A percentile compares a stretch with the other conserved stretches of the same genome.
Conservation (phyloP, 1,284 basidiomycete genomes). For the Vanrija sp. region DNA sequence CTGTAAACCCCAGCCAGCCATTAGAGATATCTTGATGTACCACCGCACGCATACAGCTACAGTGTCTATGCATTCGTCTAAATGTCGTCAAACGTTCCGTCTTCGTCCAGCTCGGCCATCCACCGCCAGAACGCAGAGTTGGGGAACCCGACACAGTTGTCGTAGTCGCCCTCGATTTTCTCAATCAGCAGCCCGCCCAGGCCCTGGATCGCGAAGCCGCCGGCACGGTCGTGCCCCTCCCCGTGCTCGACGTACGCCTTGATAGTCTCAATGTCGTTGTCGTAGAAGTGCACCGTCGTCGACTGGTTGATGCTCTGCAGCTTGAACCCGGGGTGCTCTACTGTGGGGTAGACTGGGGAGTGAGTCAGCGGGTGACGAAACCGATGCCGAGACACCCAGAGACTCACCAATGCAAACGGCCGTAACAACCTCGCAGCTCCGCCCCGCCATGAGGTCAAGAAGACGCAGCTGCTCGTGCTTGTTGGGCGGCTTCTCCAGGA, state of each 20-base stretch:
- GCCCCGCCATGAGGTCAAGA: conserved; percentile 67
- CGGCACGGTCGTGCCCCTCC: conserved; percentile 86
- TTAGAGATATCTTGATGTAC: too few relatives aligned
- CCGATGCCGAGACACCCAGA: too few relatives aligned
- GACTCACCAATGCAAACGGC: conserved; percentile 71
- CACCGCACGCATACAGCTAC: background rate
- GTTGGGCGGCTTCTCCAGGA: conserved; percentile 77
- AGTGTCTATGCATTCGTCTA: conserved; percentile 16
- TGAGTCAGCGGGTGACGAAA: background rate
- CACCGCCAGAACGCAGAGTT: conserved; percentile 47
- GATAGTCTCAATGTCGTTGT: conserved; percentile 60
- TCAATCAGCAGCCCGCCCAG: conserved; percentile 73
- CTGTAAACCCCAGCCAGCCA: background rate
- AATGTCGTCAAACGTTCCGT: conserved; percentile 44
- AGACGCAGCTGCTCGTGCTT: conserved; percentile 66
- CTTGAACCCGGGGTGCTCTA: conserved; percentile 79
- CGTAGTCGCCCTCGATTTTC: conserved; percentile 84
- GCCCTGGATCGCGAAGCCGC: conserved; percentile 93
- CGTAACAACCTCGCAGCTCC: conserved; percentile 84
- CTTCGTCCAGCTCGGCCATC: conserved; percentile 43
- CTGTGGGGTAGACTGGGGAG: conserved; percentile 67
- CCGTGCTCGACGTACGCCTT: conserved; percentile 82
- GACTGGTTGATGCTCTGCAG: conserved; percentile 83
- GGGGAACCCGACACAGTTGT: conserved; percentile 77
- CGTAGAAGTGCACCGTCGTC: conserved; percentile 72